Evolutionary conservation across 164 flowering plant species (phyloP).

Genomic region (Piper betle): DNA sequence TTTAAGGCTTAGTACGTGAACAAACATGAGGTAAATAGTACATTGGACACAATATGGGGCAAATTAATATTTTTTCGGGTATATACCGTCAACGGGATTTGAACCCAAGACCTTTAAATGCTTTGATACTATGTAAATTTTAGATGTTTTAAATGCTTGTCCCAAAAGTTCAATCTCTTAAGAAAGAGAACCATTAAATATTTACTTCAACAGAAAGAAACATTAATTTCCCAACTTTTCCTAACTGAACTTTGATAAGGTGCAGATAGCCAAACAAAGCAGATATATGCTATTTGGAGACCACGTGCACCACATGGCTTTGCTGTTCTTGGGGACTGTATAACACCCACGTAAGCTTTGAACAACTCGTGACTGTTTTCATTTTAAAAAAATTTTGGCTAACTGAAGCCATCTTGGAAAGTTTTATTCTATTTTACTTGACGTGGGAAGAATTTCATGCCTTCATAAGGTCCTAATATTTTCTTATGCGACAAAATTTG

Average conservation of each 20-base stretch:
- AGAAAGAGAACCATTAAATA: too few relatives aligned
- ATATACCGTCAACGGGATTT: too few relatives aligned
- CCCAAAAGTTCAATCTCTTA: too few relatives aligned
- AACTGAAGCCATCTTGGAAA: neutral
- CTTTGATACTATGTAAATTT: too few relatives aligned
- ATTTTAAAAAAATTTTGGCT: too few relatives aligned
- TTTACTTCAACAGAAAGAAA: neutral
- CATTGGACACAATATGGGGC: too few relatives aligned
- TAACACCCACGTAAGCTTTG: constrained; percentile 74
- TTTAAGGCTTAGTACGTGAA: too few relatives aligned
- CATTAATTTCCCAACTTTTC: neutral
- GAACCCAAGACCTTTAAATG: too few relatives aligned
- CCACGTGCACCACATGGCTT: constrained; percentile 95
- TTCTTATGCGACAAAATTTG: too few relatives aligned
- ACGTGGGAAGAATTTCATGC: neutral
- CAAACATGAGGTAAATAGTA: too few relatives aligned
- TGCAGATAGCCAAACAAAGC: constrained; percentile 49
- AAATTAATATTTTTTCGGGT: too few relatives aligned
- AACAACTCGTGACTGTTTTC: neutral
- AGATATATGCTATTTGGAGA: constrained; percentile 78
- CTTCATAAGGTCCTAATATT: neutral
- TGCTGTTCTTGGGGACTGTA: constrained; percentile 84
- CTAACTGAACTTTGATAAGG: neutral
- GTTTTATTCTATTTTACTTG: neutral
- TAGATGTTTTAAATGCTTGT: too few relatives aligned